Evolutionary conservation across 306 rosid genomes (phyloP).

Genomic region (Dalbergia oliveri): DNA sequence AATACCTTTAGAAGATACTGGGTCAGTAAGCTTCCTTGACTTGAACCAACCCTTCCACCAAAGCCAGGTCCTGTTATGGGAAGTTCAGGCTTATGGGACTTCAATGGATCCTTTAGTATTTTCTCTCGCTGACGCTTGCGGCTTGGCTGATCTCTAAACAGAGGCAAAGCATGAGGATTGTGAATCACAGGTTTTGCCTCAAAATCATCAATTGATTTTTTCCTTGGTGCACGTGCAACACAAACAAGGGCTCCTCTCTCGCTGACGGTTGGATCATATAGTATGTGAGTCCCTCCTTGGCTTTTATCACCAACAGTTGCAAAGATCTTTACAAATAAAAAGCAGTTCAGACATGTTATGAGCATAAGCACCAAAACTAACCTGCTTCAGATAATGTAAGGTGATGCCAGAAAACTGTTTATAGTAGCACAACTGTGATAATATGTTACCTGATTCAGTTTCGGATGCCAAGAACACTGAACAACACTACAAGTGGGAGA

Average conservation of each 20-base stretch:
- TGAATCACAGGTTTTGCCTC: slow-evolving; percentile 89
- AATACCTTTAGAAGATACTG: slow-evolving; percentile 92
- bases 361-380: slow-evolving; percentile 35
- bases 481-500: slow-evolving; percentile 89
- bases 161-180: slow-evolving; percentile 93
- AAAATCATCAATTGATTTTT: slow-evolving; percentile 87
- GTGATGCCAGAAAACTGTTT: slow-evolving; percentile 26
- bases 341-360: slow-evolving; percentile 31
- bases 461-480: slow-evolving; percentile 95
- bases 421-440: slow-evolving; percentile 22
- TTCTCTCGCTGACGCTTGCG: slow-evolving; percentile 92
- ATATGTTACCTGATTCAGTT: slow-evolving; percentile 82
- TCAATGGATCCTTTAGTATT: slow-evolving; percentile 84
- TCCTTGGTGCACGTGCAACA: slow-evolving; percentile 96
- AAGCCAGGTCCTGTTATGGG: slow-evolving; percentile 97
- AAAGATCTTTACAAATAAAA: slow-evolving; percentile 64
- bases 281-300: slow-evolving; percentile 92
- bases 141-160: slow-evolving; percentile 95
- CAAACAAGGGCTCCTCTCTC: slow-evolving; percentile 98
- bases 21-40: slow-evolving; percentile 94
- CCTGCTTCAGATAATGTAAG: slow-evolving; percentile 29
- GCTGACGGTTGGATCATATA: slow-evolving; percentile 87
- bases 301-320: slow-evolving; percentile 88
- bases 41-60: slow-evolving; percentile 92
- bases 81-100: slow-evolving; percentile 96